These are phyloP conservation scores for Eucalyptus fibrosa DNA, from an alignment of 345 rosid genomes.

Conservation along the genomic window DNA sequence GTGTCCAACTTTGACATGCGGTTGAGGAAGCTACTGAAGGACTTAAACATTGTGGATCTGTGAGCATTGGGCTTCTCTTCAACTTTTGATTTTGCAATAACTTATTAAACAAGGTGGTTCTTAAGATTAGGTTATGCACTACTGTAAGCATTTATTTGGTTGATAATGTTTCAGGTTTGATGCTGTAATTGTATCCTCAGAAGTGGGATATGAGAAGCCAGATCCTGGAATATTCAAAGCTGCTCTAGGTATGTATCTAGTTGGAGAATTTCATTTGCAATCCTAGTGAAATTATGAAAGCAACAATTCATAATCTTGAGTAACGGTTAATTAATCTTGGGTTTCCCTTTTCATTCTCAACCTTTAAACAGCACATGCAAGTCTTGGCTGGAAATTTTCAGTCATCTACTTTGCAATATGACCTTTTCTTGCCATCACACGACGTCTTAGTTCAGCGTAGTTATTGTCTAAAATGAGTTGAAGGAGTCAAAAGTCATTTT, in stretches of 20 bases:
- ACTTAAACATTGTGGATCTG: constrained; percentile 64
- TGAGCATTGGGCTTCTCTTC: constrained; percentile 16
- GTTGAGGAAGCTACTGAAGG: constrained; percentile 70
- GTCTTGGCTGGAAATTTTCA: background rate
- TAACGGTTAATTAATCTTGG: background rate
- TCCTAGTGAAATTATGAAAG: background rate
- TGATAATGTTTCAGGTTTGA: constrained; percentile 41
- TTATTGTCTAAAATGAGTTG: background rate
- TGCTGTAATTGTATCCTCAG: constrained; percentile 73
- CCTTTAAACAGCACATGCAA: background rate
- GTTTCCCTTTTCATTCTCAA: background rate
- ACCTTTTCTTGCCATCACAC: background rate
- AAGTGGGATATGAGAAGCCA: constrained; percentile 81
- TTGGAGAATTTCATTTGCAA: background rate
- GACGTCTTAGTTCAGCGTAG: background rate
- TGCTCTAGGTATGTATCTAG: constrained; percentile 47
- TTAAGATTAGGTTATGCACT: background rate
- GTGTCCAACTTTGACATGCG: constrained; percentile 83
- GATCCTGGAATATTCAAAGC: constrained; percentile 56
- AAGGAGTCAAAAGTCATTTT: background rate
- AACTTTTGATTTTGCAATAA: background rate
- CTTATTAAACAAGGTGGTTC: background rate
- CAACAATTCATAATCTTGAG: background rate
- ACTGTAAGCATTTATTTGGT: background rate
- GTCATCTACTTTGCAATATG: background rate